Evolutionary conservation across 257 asterid species (phyloP), one percentile per base, ranked within the genome.

Genomic region (Jasminum sambac): DNA sequence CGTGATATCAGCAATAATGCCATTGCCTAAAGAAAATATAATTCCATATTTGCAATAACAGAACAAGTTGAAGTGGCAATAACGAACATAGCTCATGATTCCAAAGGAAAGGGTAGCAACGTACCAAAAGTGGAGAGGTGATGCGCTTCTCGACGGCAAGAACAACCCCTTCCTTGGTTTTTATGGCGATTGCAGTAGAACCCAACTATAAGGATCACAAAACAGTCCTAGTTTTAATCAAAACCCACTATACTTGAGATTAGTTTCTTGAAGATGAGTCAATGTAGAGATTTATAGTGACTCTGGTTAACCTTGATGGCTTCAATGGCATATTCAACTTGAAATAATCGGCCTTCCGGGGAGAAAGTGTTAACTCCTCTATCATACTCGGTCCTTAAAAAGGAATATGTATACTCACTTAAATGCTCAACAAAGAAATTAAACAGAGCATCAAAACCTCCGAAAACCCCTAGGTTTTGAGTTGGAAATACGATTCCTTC

Each of bases 301-400:
- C 21, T 19, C 1, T 2, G 36, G 17, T 3, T 71, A 91, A 91
- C 96, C 96, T 92, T 92, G 66, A 92, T 92, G 13, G 98, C 96
- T 70, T 92, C 96, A 79, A 92, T 92, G 39, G 98, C 96, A 74
- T 92, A 92, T 69, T 90, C 98, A 48, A 92, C 98, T 81, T 90
- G 98, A 83, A 92, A 92, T 83, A 92, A 79, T 59, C 96, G 88
- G 65, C 98, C 98, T 85, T 92, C 98, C 8, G 96, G 98, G 7
- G 98, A 92, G 83, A 92, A 92, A 63, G 98, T 92, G 83, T 92
- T 90, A 46, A 91, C 97, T 77, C 96, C 96, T 79, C 96, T 82
- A 82, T 92, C 98, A 82, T 92, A 92, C 84, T 90, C 96, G 30
- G 96, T 90, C 91, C 98, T 92, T 52, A 23, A 23, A 23, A 58